Conservation (phyloP, 345 rosid species). For the Lenwebbia sp. region DNA sequence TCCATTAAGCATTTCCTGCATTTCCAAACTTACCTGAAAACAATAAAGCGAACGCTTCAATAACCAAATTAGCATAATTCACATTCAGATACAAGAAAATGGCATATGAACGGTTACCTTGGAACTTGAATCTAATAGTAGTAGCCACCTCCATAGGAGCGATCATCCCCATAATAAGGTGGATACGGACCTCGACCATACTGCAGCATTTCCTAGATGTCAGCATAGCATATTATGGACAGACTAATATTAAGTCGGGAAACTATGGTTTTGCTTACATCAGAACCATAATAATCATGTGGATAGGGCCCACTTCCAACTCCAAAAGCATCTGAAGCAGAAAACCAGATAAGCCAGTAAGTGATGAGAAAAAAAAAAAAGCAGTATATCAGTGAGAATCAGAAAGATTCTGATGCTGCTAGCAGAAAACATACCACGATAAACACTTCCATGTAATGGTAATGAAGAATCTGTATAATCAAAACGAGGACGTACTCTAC, state of each 20-base stretch:
- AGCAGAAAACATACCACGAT: slow-evolving; percentile 22
- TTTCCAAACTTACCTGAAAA: slow-evolving; percentile 28
- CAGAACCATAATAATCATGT: slow-evolving; percentile 31
- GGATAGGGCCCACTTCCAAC: slow-evolving; percentile 21
- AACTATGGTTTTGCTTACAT: slow-evolving; percentile 27
- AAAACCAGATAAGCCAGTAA: slow-evolving; percentile 2
- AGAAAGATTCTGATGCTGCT: not conserved
- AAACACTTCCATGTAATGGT: slow-evolving; percentile 23
- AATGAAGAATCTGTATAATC: slow-evolving; percentile 27
- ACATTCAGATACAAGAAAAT: not conserved
- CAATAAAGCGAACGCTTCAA: not conserved
- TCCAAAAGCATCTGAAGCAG: slow-evolving; percentile 30
- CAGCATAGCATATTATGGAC: not conserved
- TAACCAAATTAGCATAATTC: not conserved
- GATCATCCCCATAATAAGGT: slow-evolving; percentile 27
- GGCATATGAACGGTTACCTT: not conserved
- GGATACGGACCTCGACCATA: slow-evolving; percentile 20
- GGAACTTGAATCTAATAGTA: slow-evolving; percentile 15
- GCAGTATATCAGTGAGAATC: not conserved
- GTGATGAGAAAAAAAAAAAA: not conserved
- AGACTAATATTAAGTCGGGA: not conserved
- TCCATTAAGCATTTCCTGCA: slow-evolving; percentile 16
- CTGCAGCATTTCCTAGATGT: slow-evolving; percentile 17
- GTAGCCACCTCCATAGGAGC: slow-evolving; percentile 33
- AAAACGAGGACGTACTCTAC: slow-evolving; percentile 28